Percentiles rank a stretch among this genome's conserved stretches.
phyloP scores from a whole-genome alignment of 1,284 basidiomycete species.

The Microbotryum intermedium region DNA sequence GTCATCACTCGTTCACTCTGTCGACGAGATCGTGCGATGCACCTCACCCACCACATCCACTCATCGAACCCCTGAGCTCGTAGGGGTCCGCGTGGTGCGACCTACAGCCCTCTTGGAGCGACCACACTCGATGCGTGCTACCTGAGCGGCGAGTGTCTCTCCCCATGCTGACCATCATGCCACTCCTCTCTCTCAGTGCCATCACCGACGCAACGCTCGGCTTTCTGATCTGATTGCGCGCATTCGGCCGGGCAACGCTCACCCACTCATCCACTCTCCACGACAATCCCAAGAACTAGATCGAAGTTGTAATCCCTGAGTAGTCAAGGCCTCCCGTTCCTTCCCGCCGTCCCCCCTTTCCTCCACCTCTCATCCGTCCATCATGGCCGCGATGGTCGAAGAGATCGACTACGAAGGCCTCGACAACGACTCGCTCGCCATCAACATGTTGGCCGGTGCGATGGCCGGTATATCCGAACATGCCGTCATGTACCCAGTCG shows the following conservation, averaged over 20 bases:
- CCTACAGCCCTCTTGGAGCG: no score
- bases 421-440: constrained; percentile 40
- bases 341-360: background rate
- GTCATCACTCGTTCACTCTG: no score
- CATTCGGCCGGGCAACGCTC: background rate
- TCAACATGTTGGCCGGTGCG: constrained; percentile 96
- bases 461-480: constrained; percentile 98
- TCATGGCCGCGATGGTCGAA: constrained; percentile 10
- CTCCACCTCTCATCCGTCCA: background rate
- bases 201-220: background rate
- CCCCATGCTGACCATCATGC: background rate
- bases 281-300: no score
- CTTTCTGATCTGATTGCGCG: background rate
- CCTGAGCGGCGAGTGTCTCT: no score
- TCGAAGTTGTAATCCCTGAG: background rate
- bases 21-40: no score
- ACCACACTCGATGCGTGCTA: background rate
- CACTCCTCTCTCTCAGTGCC: background rate
- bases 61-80: no score
- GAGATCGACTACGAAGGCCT: constrained; percentile 30
- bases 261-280: background rate
- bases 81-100: no score
- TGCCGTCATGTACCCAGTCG: constrained; percentile 96
- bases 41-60: no score
- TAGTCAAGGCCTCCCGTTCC: background rate